These are phyloP conservation scores for Elymus sibiricus DNA, from an alignment of 176 grass and related monocot species.

Conservation along the genomic window DNA sequence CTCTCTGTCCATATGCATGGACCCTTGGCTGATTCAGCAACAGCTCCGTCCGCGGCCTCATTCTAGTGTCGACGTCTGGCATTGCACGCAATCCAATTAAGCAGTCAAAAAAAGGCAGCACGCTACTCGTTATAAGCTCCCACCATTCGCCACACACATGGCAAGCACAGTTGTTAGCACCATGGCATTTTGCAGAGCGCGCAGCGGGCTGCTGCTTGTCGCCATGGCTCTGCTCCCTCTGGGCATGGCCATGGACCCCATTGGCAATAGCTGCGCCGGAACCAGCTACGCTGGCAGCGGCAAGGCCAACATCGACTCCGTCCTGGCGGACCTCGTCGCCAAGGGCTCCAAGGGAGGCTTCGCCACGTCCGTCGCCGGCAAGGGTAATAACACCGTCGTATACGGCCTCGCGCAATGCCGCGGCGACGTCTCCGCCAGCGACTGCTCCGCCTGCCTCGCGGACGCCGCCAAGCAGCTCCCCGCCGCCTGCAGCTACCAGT, in stretches of 20 bases:
- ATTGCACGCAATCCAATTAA: slow-evolving; percentile 24
- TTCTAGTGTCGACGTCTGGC: neutral
- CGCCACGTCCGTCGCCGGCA: slow-evolving; percentile 42
- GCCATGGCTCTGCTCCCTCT: slow-evolving; percentile 35
- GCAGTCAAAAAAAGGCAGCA: slow-evolving; percentile 24
- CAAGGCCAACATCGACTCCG: slow-evolving; percentile 38
- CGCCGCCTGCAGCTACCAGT: slow-evolving; percentile 31
- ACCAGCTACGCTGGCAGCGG: slow-evolving; percentile 16
- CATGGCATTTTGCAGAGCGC: slow-evolving; percentile 41
- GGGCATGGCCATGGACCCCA: slow-evolving; percentile 35
- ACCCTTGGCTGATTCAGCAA: slow-evolving; percentile 27
- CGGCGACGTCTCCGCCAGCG: slow-evolving; percentile 49
- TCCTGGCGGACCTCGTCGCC: slow-evolving; percentile 57
- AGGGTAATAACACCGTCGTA: slow-evolving; percentile 10
- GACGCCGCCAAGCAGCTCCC: slow-evolving; percentile 62
- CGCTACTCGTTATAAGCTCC: slow-evolving; percentile 23
- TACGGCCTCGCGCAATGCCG: slow-evolving; percentile 73
- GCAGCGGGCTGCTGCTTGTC: slow-evolving; percentile 26
- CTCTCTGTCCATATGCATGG: neutral
- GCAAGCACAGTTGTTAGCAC: neutral
- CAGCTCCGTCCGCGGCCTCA: neutral
- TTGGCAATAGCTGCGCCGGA: slow-evolving; percentile 43
- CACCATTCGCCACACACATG: slow-evolving; percentile 12
- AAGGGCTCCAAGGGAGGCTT: slow-evolving; percentile 50
- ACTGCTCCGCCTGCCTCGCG: slow-evolving; percentile 53